A percentile compares a stretch with the other conserved stretches of the same genome.
Evolutionary conservation across 1,139 yeast genomes (phyloP).

Genomic region (Starmera stellimalicola): DNA sequence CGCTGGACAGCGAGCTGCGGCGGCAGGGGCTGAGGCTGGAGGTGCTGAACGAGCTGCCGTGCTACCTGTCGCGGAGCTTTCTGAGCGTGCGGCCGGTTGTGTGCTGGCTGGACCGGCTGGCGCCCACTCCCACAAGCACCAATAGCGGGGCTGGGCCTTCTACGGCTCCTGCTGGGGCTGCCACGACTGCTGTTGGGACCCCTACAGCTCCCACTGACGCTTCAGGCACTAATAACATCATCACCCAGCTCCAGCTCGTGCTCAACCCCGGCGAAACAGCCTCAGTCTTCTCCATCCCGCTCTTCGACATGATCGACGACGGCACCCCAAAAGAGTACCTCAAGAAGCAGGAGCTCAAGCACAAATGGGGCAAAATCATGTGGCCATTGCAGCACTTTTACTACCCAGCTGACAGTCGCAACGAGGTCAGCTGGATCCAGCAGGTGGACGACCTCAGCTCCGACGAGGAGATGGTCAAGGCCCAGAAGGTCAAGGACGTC

Average conservation of each 20-base stretch:
- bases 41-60: slow-evolving; percentile 53
- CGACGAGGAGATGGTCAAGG: slow-evolving; percentile 37
- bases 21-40: slow-evolving; percentile 46
- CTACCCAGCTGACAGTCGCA: slow-evolving; percentile 44
- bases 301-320: slow-evolving; percentile 42
- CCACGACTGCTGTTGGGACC: no score
- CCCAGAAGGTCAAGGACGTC: slow-evolving; percentile 44
- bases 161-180: no score
- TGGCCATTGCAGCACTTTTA: slow-evolving; percentile 56
- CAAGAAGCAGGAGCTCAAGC: slow-evolving; percentile 23
- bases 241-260: slow-evolving; percentile 27
- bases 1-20: slow-evolving; percentile 35
- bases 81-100: slow-evolving; percentile 78
- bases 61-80: slow-evolving; percentile 70
- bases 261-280: slow-evolving; percentile 70
- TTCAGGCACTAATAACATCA: slow-evolving; percentile 23
- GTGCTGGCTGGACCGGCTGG: slow-evolving; percentile 63
- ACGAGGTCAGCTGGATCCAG: slow-evolving; percentile 57
- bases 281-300: slow-evolving; percentile 58
- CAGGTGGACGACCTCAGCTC: slow-evolving; percentile 50
- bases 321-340: slow-evolving; percentile 21
- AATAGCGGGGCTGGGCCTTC: no score
- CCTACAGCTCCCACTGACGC: no score
- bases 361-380: slow-evolving; percentile 60
- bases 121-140: no score